Percentiles rank a stretch among this genome's conserved stretches.
These are phyloP conservation scores for Heimioporus sp. DNA, from an alignment of 768 basidiomycete species.

Conservation along the genomic window DNA sequence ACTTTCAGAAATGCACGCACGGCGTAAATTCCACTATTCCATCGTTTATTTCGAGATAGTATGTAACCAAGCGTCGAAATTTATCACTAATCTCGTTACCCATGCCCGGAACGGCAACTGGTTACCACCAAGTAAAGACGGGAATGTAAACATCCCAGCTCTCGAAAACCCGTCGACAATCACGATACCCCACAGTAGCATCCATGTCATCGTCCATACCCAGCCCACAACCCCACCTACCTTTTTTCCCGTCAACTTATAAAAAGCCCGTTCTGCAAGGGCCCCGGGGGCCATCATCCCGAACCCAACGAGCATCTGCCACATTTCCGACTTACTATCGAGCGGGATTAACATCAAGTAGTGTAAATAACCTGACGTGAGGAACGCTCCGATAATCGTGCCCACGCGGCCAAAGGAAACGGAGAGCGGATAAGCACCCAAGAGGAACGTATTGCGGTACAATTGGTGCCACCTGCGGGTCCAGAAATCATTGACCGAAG, in stretches of 20 bases:
- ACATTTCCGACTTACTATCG: background rate
- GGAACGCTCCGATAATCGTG: background rate
- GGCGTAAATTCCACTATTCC: too few relatives aligned
- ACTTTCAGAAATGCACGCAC: too few relatives aligned
- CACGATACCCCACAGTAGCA: background rate
- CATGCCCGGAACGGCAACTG: too few relatives aligned
- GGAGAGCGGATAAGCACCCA: background rate
- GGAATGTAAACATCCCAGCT: background rate
- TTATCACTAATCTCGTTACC: too few relatives aligned
- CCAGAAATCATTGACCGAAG: background rate
- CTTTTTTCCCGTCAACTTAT: background rate
- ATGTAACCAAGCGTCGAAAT: too few relatives aligned
- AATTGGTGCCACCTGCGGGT: background rate
- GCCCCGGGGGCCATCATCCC: background rate
- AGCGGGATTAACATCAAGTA: background rate
- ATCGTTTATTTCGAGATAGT: too few relatives aligned
- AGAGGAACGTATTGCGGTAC: background rate
- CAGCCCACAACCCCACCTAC: background rate
- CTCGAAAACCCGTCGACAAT: background rate
- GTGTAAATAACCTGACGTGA: background rate
- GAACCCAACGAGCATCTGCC: background rate
- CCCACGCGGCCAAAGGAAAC: background rate
- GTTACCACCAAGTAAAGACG: too few relatives aligned
- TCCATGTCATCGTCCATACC: background rate
- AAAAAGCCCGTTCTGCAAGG: background rate